phyloP scores from a whole-genome alignment of 257 asterid species.

The Solanum tacnaense region DNA sequence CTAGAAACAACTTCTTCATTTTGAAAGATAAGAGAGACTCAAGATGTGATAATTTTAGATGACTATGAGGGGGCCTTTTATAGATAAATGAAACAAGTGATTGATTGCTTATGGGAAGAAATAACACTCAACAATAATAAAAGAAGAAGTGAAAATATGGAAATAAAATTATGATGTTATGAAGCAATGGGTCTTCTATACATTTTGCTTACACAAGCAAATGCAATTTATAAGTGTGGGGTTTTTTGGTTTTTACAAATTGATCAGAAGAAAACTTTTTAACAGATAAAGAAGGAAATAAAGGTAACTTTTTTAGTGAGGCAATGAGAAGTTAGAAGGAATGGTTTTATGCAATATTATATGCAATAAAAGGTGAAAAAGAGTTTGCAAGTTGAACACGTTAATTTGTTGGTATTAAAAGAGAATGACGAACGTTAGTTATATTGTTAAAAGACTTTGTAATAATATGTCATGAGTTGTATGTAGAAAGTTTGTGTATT shows the following conservation, averaged over 20 bases:
- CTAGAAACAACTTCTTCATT: constrained; percentile 21
- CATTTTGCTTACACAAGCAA: not conserved
- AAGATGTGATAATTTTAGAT: not conserved
- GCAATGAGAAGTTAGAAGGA: not conserved
- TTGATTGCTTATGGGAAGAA: constrained; percentile 24
- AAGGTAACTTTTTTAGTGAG: not conserved
- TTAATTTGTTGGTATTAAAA: not conserved
- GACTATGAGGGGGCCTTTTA: constrained; percentile 26
- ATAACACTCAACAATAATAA: constrained; percentile 5
- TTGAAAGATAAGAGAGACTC: not conserved
- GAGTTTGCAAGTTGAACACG: not conserved
- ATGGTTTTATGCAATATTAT: not conserved
- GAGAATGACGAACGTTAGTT: not conserved
- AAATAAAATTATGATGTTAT: not conserved
- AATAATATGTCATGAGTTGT: not conserved
- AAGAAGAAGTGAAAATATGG: not conserved
- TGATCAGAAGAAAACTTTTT: not conserved
- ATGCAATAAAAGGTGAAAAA: not conserved
- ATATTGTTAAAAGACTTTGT: not conserved
- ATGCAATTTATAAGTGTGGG: not conserved
- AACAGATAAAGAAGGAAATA: not conserved
- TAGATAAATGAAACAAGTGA: constrained; percentile 19
- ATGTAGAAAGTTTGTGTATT: not conserved
- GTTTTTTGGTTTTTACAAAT: not conserved
- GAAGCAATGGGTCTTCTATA: not conserved